These are phyloP conservation scores for Dictyostelium purpureum DNA, from an alignment of 78 protist species.

Conservation along the genomic window DNA sequence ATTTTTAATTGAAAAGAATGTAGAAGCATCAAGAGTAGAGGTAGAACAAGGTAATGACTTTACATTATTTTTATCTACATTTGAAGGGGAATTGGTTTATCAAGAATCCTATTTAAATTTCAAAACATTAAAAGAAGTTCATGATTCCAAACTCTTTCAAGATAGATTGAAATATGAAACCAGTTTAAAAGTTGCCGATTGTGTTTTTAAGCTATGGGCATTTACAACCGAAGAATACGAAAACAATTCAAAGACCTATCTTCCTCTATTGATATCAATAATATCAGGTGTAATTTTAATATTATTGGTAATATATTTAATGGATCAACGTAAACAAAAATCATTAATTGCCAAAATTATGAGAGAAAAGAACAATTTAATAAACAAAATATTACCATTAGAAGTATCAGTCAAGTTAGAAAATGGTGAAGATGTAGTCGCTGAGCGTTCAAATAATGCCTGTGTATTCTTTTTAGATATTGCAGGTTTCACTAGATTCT, in stretches of 20 bases:
- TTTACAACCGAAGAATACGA: slow-evolving; percentile 10
- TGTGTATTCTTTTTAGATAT: slow-evolving; percentile 86
- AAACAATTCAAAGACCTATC: slow-evolving; percentile 4
- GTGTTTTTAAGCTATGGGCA: background rate
- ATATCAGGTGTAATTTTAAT: background rate
- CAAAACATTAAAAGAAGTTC: background rate
- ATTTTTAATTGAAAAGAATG: slow-evolving; percentile 2
- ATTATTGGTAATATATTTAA: background rate
- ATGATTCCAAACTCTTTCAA: background rate
- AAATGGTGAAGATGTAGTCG: slow-evolving; percentile 41
- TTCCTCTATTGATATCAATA: slow-evolving; percentile 22
- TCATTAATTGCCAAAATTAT: slow-evolving; percentile 14
- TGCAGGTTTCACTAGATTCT: slow-evolving; percentile 86
- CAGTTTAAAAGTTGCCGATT: background rate
- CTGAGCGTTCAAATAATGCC: slow-evolving; percentile 35
- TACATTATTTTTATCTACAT: slow-evolving; percentile 3
- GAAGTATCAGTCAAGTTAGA: slow-evolving; percentile 51
- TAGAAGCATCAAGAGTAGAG: background rate
- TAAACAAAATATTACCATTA: slow-evolving; percentile 61
- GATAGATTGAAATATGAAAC: background rate
- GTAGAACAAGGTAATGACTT: slow-evolving; percentile 21
- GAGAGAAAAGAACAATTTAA: slow-evolving; percentile 26
- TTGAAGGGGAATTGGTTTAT: slow-evolving; percentile 6
- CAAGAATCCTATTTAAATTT: background rate
- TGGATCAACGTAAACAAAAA: slow-evolving; percentile 38